Evolutionary conservation across 148 eudicot genomes (phyloP).

Genomic region (Rhododendron ovatum): DNA sequence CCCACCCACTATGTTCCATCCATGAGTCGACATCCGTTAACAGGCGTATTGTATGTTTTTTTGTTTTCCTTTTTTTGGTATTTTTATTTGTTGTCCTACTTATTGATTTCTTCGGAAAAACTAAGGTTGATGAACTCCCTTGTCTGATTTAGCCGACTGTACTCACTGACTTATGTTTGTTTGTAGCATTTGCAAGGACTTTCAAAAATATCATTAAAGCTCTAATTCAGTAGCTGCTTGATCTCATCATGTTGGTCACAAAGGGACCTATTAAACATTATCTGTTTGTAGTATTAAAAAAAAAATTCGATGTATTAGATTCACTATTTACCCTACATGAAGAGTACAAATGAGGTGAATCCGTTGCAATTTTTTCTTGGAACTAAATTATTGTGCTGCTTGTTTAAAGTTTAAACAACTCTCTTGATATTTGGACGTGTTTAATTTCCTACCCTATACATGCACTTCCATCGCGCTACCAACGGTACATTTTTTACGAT

Average conservation of each 20-base stretch:
- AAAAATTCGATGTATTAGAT: background rate
- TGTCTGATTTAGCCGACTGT: background rate
- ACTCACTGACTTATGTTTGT: background rate
- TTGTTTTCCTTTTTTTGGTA: background rate
- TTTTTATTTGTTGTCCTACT: background rate
- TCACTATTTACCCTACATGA: background rate
- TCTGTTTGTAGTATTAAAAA: background rate
- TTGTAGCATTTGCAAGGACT: background rate
- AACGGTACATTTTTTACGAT: background rate
- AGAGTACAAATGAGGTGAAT: background rate
- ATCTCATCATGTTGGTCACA: background rate
- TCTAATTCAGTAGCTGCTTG: background rate
- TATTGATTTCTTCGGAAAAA: background rate
- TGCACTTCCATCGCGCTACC: background rate
- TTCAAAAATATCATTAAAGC: background rate
- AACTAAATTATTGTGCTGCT: background rate
- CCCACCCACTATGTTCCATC: constrained; percentile 95
- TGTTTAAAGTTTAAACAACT: no score
- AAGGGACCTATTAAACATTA: background rate
- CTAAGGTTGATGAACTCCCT: background rate
- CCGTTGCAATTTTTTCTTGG: background rate
- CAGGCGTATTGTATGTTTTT: constrained; percentile 75
- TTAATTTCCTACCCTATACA: background rate
- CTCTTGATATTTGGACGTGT: background rate
- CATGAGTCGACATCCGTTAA: constrained; percentile 80